Evolutionary conservation across 78 protist genomes (phyloP).

Genomic region (Tieghemostelium lacteum): DNA sequence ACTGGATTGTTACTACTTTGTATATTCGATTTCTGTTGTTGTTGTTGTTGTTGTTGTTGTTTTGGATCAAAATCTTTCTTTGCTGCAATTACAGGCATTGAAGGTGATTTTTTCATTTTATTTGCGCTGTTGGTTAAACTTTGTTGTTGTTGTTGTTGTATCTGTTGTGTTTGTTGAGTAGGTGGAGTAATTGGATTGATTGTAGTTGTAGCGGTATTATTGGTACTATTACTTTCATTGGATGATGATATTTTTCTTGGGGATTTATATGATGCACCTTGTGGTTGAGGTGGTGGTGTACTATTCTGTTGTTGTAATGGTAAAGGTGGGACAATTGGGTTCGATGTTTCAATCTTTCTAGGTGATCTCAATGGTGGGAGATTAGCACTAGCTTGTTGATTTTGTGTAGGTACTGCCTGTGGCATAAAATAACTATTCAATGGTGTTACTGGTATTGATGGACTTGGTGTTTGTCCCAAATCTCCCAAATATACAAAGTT

Average conservation of each 20-base stretch:
- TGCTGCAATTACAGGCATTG: conserved; percentile 67
- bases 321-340: conserved; percentile 41
- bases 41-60: conserved; percentile 4
- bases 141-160: not conserved
- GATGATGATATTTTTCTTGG: conserved; percentile 51
- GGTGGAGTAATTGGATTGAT: not conserved
- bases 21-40: not conserved
- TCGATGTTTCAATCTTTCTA: conserved; percentile 46
- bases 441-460: conserved; percentile 18
- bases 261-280: conserved; percentile 22
- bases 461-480: conserved; percentile 14
- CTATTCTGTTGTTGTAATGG: conserved; percentile 32
- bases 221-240: not conserved
- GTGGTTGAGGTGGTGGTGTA: not conserved
- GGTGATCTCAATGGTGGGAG: conserved; percentile 77
- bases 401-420: conserved; percentile 19
- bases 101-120: conserved; percentile 77
- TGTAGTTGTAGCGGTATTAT: conserved; percentile 3
- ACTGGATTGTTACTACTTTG: conserved; percentile 9
- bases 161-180: conserved; percentile 10
- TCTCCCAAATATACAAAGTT: conserved; percentile 39
- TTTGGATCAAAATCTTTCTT: conserved; percentile 13
- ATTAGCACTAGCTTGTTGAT: conserved; percentile 2
- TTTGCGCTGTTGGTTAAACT: conserved; percentile 5
- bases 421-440: conserved; percentile 40